Percentiles rank a stretch among this genome's conserved stretches.
phyloP scores from a whole-genome alignment of 805 yeast species.

The Yarrowia hollandica region DNA sequence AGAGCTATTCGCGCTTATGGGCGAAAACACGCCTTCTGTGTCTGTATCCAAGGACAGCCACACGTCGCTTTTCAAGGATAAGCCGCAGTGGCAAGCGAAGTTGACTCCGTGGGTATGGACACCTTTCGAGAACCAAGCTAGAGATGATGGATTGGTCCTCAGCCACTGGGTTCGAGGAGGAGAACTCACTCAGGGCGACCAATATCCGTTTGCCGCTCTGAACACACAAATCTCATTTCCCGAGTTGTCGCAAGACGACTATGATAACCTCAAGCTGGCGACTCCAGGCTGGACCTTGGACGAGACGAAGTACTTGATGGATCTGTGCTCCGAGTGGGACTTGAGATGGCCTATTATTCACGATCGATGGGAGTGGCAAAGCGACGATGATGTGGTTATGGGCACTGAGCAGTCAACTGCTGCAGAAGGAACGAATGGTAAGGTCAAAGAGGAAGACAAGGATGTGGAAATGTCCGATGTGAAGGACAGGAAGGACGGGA shows the following conservation, averaged over 20 bases:
- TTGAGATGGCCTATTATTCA: conserved; percentile 68
- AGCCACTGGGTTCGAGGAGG: conserved; percentile 88
- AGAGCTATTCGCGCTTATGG: conserved; percentile 82
- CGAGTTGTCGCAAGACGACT: conserved; percentile 61
- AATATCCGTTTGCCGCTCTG: conserved; percentile 70
- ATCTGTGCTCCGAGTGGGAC: conserved; percentile 54
- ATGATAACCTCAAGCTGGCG: conserved; percentile 44
- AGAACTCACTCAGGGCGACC: conserved; percentile 41
- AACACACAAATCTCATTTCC: conserved; percentile 72
- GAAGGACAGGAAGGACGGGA: conserved; percentile 15
- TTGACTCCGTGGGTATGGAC: conserved; percentile 82
- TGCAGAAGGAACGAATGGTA: too few species aligned
- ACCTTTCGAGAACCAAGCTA: conserved; percentile 57
- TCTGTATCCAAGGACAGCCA: conserved; percentile 47
- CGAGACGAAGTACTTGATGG: conserved; percentile 79
- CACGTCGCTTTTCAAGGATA: conserved; percentile 52
- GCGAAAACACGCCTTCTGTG: conserved; percentile 88
- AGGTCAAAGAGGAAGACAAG: conserved; percentile 7
- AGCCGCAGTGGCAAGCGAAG: conserved; percentile 57
- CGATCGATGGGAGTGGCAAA: conserved; percentile 54
- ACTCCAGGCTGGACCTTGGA: conserved; percentile 65
- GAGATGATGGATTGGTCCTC: conserved; percentile 54
- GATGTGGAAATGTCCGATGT: background rate
- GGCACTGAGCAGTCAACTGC: background rate
- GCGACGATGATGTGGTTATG: background rate